phyloP scores from a whole-genome alignment of 192 early-diverging fungal genomes.

The Coemansia asiatica region DNA sequence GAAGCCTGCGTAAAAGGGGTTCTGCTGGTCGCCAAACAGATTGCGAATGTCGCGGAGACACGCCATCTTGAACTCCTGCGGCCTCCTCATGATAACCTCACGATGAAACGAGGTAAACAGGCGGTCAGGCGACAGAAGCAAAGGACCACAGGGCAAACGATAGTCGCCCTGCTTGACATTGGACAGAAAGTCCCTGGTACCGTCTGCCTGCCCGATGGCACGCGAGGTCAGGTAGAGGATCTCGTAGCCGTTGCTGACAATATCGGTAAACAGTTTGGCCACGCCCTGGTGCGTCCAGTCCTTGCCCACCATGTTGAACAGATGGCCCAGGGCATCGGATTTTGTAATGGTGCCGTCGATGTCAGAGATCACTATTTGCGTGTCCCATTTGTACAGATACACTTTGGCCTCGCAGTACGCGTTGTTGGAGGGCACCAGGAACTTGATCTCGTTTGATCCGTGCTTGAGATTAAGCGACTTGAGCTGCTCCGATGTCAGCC shows the following conservation, averaged over 20 bases:
- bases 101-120: conserved; percentile 89
- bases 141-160: conserved; percentile 88
- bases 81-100: conserved; percentile 92
- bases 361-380: conserved; percentile 92
- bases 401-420: conserved; percentile 78
- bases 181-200: conserved; percentile 87
- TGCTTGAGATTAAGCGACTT: conserved; percentile 73
- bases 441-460: conserved; percentile 88
- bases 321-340: conserved; percentile 93
- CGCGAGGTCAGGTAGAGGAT: conserved; percentile 92
- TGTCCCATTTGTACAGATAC: conserved; percentile 82
- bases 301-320: conserved; percentile 95
- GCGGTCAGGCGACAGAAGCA: conserved; percentile 94
- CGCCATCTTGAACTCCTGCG: conserved; percentile 96
- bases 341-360: conserved; percentile 99
- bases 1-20: conserved; percentile 95
- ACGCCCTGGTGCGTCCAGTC: conserved; percentile 99
- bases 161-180: conserved; percentile 87
- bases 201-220: conserved; percentile 92
- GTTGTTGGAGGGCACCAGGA: conserved; percentile 81
- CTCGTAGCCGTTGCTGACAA: conserved; percentile 90
- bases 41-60: conserved; percentile 88
- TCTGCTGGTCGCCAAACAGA: conserved; percentile 71
- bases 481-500: conserved; percentile 91
- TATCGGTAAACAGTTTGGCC: conserved; percentile 94